Evolutionary conservation across 2,329 filamentous ascomycete genomes (phyloP), one percentile per base, ranked within the genome.

Genomic region (Cyphellophora attinorum): DNA sequence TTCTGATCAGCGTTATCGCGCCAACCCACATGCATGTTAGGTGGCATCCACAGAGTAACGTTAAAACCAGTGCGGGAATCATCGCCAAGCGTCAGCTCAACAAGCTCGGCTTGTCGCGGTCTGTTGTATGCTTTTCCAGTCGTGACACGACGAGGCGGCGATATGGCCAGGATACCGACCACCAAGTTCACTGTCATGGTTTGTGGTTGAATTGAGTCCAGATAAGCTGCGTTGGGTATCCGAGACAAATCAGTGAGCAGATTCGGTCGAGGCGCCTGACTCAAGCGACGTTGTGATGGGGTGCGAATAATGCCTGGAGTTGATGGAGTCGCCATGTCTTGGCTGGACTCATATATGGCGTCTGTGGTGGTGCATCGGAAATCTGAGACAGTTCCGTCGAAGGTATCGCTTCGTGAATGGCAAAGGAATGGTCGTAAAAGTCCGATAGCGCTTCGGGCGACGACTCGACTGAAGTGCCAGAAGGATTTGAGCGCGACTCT

Each of bases 121-220:
- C 59, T 61, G 34, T 60, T 64, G 50, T 64, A 65, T 5, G 66
- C 64, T 8, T 61, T 58, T 16, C 79, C 74, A 0, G 86, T 84
- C 18, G 65, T 72, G 13, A 94, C 74, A 2, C 69, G 69, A 15
- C 82, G 76, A 1, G 81, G 68, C 23, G 76, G 68, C 1, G 79
- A 70, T 31, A 85, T 69, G 10, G 80, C 76, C 41, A 93, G 79
- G 30, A 95, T 66, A 3, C 80, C 84, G 8, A 78, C 83, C n/a
- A 95, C 71, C 5, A 94, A 56, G 53, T 86, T 85, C 16, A 88
- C 73, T 0, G 85, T 86, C 53, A 88, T 75, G 0, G 85, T 93
- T 52, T 86, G 81, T 0, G 86, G 88, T 18, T 70, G 65, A 30
- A 93, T 80, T 0, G 71, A 71, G 6, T 67, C 54, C 5, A 94